Percentiles rank a stretch among this genome's conserved stretches.
Evolutionary conservation across 2,329 filamentous ascomycete genomes (phyloP).

Genomic region (Ophiostoma populinum): DNA sequence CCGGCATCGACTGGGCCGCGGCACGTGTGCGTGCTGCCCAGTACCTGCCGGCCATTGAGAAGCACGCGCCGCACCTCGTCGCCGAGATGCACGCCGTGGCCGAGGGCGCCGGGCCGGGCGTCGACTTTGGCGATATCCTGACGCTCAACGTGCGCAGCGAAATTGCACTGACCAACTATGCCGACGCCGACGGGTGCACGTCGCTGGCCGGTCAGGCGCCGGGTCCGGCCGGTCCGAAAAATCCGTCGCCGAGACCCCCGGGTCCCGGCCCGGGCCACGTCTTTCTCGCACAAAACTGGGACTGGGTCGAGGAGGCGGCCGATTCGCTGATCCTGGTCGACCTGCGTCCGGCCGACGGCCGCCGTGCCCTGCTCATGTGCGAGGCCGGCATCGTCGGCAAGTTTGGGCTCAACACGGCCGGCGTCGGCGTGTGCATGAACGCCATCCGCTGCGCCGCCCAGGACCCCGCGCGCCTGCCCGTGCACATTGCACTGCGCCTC

Average conservation of each 20-base stretch:
- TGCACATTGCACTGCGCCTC: slow-evolving; percentile 3
- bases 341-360: neutral
- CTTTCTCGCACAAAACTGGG: slow-evolving; percentile 6
- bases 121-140: slow-evolving; percentile 37
- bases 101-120: slow-evolving; percentile 25
- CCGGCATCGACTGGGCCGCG: slow-evolving; percentile 1
- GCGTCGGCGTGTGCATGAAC: slow-evolving; percentile 6
- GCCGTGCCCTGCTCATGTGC: slow-evolving; percentile 8
- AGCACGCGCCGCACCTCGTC: neutral
- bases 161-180: slow-evolving; percentile 7
- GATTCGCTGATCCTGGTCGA: slow-evolving; percentile 3
- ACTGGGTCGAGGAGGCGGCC: slow-evolving; percentile 4
- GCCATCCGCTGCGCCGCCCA: slow-evolving; percentile 5
- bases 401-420: slow-evolving; percentile 4
- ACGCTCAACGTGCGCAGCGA: slow-evolving; percentile 19
- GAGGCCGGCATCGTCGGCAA: slow-evolving; percentile 7
- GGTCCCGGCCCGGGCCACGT: neutral
- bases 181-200: slow-evolving; percentile 6
- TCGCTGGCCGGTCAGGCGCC: neutral
- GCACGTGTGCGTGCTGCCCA: neutral
- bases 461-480: slow-evolving; percentile 1
- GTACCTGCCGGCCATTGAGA: neutral
- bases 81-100: slow-evolving; percentile 34
- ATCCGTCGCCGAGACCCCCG: too few relatives aligned
- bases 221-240: too few relatives aligned